Percentiles rank a stretch among this genome's conserved stretches.
These are phyloP conservation scores for Boletus subluridellus DNA, from an alignment of 1,284 basidiomycete species.

Conservation along the genomic window DNA sequence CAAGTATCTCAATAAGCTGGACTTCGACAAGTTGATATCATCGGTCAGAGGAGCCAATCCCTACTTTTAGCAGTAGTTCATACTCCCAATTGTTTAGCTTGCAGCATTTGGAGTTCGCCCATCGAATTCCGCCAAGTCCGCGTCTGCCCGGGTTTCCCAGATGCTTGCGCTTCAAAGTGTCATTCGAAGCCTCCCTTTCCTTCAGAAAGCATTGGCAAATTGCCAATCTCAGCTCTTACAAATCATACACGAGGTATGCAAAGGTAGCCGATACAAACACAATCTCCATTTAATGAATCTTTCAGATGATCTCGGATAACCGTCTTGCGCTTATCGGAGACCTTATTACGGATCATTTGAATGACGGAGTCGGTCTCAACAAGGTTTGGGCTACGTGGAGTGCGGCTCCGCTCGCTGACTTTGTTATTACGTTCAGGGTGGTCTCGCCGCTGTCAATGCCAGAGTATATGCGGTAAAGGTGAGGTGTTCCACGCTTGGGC, in stretches of 20 bases:
- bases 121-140: constrained; percentile 54
- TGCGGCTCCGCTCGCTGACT: not conserved
- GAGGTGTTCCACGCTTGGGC: not conserved
- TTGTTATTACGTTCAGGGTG: constrained; percentile 44
- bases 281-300: not conserved
- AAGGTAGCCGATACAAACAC: not conserved
- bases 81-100: constrained; percentile 43
- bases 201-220: constrained; percentile 60
- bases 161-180: constrained; percentile 73
- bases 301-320: constrained; percentile 69
- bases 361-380: constrained; percentile 60
- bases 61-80: not conserved
- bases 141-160: constrained; percentile 67
- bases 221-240: constrained; percentile 58
- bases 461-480: constrained; percentile 84
- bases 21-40: constrained; percentile 84
- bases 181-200: constrained; percentile 59
- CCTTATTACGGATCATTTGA: constrained; percentile 60
- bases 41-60: constrained; percentile 43
- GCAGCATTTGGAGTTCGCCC: constrained; percentile 57
- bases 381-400: constrained; percentile 47
- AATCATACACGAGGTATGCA: constrained; percentile 55
- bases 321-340: constrained; percentile 61
- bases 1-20: constrained; percentile 70
- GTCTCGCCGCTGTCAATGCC: constrained; percentile 65